A percentile compares a stretch with the other conserved stretches of the same genome.
phyloP scores from a whole-genome alignment of 495 filamentous ascomycete genomes.

The Xylaria bambusicola region DNA sequence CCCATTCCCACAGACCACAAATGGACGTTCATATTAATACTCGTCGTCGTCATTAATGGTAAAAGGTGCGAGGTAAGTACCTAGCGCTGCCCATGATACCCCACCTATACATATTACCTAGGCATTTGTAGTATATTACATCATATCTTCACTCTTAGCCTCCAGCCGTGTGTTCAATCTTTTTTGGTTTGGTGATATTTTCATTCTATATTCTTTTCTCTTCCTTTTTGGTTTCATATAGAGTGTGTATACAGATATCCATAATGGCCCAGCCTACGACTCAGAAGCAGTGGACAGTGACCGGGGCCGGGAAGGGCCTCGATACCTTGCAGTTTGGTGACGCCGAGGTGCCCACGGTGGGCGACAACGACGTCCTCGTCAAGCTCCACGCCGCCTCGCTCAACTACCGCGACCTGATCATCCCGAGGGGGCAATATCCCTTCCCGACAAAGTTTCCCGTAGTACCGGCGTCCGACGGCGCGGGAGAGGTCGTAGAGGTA shows the following conservation, averaged over 20 bases:
- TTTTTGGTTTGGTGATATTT: too few species aligned
- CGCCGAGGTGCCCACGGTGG: slow-evolving; percentile 58
- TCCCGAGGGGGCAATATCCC: slow-evolving; percentile 71
- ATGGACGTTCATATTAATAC: not conserved
- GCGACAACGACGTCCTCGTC: slow-evolving; percentile 75
- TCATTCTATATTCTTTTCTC: too few species aligned
- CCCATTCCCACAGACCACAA: too few species aligned
- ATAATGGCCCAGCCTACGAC: slow-evolving; percentile 41
- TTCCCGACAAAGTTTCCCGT: slow-evolving; percentile 61
- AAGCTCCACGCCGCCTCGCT: slow-evolving; percentile 73
- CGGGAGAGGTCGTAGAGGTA: slow-evolving; percentile 69
- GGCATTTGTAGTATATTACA: slow-evolving; percentile 5
- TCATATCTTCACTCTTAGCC: too few species aligned
- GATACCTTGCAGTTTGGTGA: slow-evolving; percentile 61
- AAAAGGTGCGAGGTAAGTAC: too few species aligned
- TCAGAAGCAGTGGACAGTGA: slow-evolving; percentile 68
- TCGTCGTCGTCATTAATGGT: slow-evolving; percentile 4
- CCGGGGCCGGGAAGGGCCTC: slow-evolving; percentile 57
- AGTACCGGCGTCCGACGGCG: slow-evolving; percentile 75
- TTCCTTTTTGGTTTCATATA: too few species aligned
- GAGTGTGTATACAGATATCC: too few species aligned
- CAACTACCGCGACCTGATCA: slow-evolving; percentile 82
- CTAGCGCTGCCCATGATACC: slow-evolving; percentile 6
- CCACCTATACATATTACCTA: slow-evolving; percentile 11
- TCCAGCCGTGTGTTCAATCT: too few species aligned